phyloP scores from a whole-genome alignment of 2,329 filamentous ascomycete species.

The Capronia americana region DNA sequence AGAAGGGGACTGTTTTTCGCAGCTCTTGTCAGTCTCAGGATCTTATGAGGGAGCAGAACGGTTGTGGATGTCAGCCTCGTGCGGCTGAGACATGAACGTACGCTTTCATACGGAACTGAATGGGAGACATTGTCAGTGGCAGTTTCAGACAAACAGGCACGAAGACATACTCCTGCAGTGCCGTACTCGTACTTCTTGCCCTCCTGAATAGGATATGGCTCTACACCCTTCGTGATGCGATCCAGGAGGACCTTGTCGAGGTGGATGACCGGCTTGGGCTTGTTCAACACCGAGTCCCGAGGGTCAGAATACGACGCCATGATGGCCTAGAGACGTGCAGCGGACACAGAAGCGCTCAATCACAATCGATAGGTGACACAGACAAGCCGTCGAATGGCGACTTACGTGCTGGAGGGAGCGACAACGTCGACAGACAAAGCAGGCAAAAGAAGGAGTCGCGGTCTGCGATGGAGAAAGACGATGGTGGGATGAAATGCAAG shows the following conservation, averaged over 20 bases:
- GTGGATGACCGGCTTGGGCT: slow-evolving; percentile 39
- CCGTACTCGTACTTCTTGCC: slow-evolving; percentile 64
- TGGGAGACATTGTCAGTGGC: slow-evolving; percentile 35
- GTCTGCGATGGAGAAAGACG: slow-evolving; percentile 8
- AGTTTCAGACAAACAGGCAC: slow-evolving; percentile 7
- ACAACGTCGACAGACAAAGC: slow-evolving; percentile 6
- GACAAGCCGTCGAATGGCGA: not conserved
- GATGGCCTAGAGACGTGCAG: not conserved
- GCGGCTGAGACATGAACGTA: slow-evolving; percentile 50
- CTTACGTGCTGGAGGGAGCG: not conserved
- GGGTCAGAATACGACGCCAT: slow-evolving; percentile 33
- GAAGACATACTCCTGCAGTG: slow-evolving; percentile 63
- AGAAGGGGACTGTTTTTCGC: slow-evolving; percentile 59
- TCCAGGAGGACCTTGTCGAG: slow-evolving; percentile 47
- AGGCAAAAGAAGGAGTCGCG: slow-evolving; percentile 4
- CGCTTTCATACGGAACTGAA: slow-evolving; percentile 73
- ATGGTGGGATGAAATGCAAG: slow-evolving; percentile 11
- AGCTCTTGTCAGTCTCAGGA: slow-evolving; percentile 42
- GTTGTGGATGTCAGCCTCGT: slow-evolving; percentile 39
- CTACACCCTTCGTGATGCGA: slow-evolving; percentile 55
- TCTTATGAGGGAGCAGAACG: slow-evolving; percentile 43
- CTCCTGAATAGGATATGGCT: slow-evolving; percentile 57
- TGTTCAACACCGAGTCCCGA: slow-evolving; percentile 38
- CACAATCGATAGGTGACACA: not conserved
- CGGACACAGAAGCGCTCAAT: not conserved